These are phyloP conservation scores for Pseudonitzschia multistriata DNA, from an alignment of 108 stramenopile genomes.

Conservation along the genomic window DNA sequence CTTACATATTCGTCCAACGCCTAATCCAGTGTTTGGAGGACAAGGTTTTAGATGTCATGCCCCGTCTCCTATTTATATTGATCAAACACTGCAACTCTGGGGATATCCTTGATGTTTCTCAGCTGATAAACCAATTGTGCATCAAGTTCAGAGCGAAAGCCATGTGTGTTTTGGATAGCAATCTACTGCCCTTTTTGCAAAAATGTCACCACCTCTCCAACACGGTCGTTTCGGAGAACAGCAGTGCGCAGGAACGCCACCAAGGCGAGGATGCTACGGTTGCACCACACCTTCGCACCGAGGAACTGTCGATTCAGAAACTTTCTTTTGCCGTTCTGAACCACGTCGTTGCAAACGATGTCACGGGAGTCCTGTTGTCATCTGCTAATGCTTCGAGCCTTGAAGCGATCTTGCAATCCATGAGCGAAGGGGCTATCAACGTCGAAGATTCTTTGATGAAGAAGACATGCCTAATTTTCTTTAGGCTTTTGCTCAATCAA, in stretches of 20 bases:
- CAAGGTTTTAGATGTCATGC: conserved; percentile 49
- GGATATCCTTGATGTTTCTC: conserved; percentile 64
- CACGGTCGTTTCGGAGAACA: conserved; percentile 4
- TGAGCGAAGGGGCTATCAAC: conserved; percentile 51
- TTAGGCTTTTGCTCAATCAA: conserved; percentile 50
- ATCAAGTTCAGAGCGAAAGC: conserved; percentile 62
- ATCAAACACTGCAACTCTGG: conserved; percentile 48
- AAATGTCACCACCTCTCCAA: conserved; percentile 49
- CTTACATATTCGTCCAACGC: conserved; percentile 57
- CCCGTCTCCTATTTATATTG: conserved; percentile 48
- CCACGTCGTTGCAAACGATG: conserved; percentile 50
- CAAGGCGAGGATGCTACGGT: conserved; percentile 15
- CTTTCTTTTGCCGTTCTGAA: conserved; percentile 54
- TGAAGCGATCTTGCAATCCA: conserved; percentile 51
- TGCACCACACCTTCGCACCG: conserved; percentile 57
- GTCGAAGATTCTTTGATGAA: conserved; percentile 64
- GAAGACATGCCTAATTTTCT: conserved; percentile 63
- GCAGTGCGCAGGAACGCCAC: background rate
- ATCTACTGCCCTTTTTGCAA: conserved; percentile 60
- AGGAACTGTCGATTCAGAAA: conserved; percentile 70
- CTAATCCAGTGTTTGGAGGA: conserved; percentile 60
- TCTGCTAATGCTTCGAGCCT: conserved; percentile 46
- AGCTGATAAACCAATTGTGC: conserved; percentile 67
- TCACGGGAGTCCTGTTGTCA: conserved; percentile 49
- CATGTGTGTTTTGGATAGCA: conserved; percentile 45